Percentiles rank a stretch among this genome's conserved stretches.
Conservation (phyloP, 2,329 filamentous ascomycete genomes). For the Gliomastix tumulicola region DNA sequence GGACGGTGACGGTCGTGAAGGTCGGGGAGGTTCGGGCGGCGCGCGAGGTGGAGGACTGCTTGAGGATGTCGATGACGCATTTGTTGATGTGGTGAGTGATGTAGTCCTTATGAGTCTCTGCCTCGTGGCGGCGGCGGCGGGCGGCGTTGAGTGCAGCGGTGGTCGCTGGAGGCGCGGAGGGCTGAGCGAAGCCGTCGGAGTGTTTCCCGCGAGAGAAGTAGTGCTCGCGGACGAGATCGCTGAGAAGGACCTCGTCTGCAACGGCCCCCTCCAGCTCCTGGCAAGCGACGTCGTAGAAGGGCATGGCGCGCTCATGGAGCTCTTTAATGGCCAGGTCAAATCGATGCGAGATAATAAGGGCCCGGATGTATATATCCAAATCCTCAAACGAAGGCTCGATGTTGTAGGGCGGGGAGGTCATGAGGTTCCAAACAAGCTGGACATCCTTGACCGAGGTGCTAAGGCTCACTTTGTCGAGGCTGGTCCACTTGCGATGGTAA, state of each 20-base stretch:
- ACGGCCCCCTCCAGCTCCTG: slow-evolving; percentile 16
- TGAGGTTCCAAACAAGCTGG: slow-evolving; percentile 26
- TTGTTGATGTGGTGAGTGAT: slow-evolving; percentile 18
- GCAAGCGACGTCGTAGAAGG: slow-evolving; percentile 21
- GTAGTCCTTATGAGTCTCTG: slow-evolving; percentile 22
- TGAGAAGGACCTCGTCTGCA: slow-evolving; percentile 23
- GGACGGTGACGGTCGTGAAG: slow-evolving; percentile 11
- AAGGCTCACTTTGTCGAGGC: too few species aligned
- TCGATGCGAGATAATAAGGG: slow-evolving; percentile 21
- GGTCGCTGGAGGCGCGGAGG: too few species aligned
- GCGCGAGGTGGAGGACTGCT: slow-evolving; percentile 14
- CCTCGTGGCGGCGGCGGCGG: slow-evolving; percentile 15
- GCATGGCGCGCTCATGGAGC: slow-evolving; percentile 32
- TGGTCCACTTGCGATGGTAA: too few species aligned
- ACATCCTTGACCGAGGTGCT: background rate
- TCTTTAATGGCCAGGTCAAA: slow-evolving; percentile 22
- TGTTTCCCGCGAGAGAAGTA: too few species aligned
- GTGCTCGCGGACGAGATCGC: slow-evolving; percentile 7
- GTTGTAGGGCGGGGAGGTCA: slow-evolving; percentile 51
- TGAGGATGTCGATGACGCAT: slow-evolving; percentile 18
- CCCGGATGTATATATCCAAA: slow-evolving; percentile 36
- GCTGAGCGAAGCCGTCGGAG: too few species aligned
- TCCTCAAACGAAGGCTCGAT: slow-evolving; percentile 50
- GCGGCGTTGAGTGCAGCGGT: too few species aligned
- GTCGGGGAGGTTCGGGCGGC: slow-evolving; percentile 12